Evolutionary conservation across 331 rosid species (phyloP).

Genomic region (Malus hybrid): DNA sequence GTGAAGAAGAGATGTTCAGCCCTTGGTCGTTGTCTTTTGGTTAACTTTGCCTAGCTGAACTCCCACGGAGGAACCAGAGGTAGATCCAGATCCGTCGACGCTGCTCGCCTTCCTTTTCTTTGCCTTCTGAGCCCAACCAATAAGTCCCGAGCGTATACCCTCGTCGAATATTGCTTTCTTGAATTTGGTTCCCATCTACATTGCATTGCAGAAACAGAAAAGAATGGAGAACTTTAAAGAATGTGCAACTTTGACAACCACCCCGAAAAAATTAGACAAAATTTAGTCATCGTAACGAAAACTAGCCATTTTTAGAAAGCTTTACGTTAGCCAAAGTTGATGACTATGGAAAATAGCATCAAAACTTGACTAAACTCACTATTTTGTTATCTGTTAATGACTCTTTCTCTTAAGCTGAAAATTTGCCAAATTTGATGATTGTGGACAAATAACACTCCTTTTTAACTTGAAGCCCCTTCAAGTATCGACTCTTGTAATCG

Average conservation of each 20-base stretch:
- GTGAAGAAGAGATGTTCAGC: background rate
- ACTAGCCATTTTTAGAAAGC: background rate
- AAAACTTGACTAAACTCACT: too few species aligned
- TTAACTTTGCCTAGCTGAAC: background rate
- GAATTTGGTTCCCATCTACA: slow-evolving; percentile 45
- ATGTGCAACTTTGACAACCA: background rate
- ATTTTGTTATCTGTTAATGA: background rate
- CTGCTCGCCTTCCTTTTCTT: slow-evolving; percentile 13
- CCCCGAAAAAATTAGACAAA: background rate
- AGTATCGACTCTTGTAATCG: background rate
- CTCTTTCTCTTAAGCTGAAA: background rate
- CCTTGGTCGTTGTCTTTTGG: background rate
- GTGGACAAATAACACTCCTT: background rate
- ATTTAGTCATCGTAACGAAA: background rate
- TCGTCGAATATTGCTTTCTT: slow-evolving; percentile 40
- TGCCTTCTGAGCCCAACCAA: slow-evolving; percentile 33
- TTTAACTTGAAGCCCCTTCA: background rate
- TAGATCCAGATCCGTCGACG: background rate
- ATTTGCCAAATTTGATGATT: background rate
- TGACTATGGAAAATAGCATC: too few species aligned
- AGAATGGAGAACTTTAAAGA: too few species aligned
- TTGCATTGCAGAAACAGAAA: background rate
- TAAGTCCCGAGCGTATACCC: slow-evolving; percentile 29
- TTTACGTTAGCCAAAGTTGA: too few species aligned
- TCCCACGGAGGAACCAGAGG: background rate